Evolutionary conservation across 2,329 filamentous ascomycete genomes (phyloP).

Genomic region (Aspergillus puulaauensis): DNA sequence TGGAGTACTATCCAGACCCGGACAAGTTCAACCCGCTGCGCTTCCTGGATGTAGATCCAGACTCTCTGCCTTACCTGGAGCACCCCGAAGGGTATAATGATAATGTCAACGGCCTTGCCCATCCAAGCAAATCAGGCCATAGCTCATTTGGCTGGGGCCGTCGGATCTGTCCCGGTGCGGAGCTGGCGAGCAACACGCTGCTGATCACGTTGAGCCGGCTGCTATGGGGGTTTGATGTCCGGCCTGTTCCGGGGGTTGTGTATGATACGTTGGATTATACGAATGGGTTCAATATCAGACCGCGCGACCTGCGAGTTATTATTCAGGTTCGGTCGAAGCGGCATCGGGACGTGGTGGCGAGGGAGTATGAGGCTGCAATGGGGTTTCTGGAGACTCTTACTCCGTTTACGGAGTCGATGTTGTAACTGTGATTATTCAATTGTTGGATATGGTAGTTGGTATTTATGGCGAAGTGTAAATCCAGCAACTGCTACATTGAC

Average conservation of each 20-base stretch:
- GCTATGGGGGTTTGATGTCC: neutral
- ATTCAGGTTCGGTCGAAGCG: neutral
- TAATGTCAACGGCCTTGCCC: neutral
- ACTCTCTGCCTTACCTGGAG: no score
- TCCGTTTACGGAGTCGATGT: neutral
- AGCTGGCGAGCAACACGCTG: neutral
- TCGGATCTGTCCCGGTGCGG: neutral
- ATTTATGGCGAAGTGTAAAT: no score
- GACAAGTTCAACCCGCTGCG: neutral
- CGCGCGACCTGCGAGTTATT: neutral
- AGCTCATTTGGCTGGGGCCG: neutral
- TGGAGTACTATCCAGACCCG: neutral
- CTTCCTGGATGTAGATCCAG: neutral
- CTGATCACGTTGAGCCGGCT: neutral
- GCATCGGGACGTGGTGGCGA: neutral
- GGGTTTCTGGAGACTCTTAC: neutral
- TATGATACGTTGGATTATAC: neutral
- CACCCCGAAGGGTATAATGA: no score
- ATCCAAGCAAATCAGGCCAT: neutral
- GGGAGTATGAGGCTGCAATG: neutral
- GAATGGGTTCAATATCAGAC: neutral
- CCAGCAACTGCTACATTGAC: no score
- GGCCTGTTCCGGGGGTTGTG: neutral
- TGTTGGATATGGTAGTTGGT: no score
- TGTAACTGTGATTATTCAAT: no score